A percentile compares a stretch with the other conserved stretches of the same genome.
These are phyloP conservation scores for Dioscorea zingiberensis DNA, from an alignment of 106 monocot genomes.

Conservation along the genomic window DNA sequence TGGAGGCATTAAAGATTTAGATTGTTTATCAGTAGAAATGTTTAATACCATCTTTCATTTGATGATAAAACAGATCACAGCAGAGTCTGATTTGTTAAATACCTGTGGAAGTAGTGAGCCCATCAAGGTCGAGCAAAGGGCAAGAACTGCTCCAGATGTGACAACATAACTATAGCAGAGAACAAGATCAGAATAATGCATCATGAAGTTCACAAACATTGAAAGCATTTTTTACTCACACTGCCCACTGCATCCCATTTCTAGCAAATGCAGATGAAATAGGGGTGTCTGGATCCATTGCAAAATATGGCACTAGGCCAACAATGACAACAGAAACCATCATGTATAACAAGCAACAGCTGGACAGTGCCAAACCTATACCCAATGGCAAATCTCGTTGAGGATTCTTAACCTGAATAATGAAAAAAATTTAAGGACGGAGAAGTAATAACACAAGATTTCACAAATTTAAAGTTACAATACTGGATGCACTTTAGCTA, in stretches of 20 bases:
- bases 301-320: slow-evolving; percentile 92
- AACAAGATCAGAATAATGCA: slow-evolving; percentile 5
- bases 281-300: slow-evolving; percentile 94
- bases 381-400: slow-evolving; percentile 90
- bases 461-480: background rate
- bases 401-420: slow-evolving; percentile 80
- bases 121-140: slow-evolving; percentile 93
- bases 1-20: too few species aligned
- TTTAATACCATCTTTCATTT: too few species aligned
- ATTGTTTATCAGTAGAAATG: too few species aligned
- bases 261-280: slow-evolving; percentile 90
- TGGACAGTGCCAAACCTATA: slow-evolving; percentile 60
- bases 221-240: slow-evolving; percentile 26
- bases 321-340: slow-evolving; percentile 84
- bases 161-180: slow-evolving; percentile 64
- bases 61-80: too few species aligned
- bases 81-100: background rate
- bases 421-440: slow-evolving; percentile 4
- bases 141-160: slow-evolving; percentile 79
- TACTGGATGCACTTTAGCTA: background rate
- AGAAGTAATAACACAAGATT: background rate
- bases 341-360: slow-evolving; percentile 90
- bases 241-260: slow-evolving; percentile 91
- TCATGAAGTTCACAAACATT: background rate
- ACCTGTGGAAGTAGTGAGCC: slow-evolving; percentile 99